Percentiles rank a stretch among this genome's conserved stretches.
Conservation (phyloP, 768 basidiomycete genomes). For the Lactarius evosmus region DNA sequence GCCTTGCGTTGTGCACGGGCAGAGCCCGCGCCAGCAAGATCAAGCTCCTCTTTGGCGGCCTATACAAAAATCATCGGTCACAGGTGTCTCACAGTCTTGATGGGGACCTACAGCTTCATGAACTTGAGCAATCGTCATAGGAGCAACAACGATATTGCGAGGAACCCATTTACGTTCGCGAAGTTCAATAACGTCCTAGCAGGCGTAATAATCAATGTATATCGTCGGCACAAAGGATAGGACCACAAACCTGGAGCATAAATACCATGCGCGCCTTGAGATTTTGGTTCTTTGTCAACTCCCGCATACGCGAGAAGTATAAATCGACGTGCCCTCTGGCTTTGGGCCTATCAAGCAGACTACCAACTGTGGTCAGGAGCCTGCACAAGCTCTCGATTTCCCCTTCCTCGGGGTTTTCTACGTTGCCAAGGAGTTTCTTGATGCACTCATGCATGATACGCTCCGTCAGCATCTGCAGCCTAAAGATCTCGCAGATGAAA, state of each 20-base stretch:
- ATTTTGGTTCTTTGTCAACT: constrained; percentile 66
- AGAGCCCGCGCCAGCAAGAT: constrained; percentile 38
- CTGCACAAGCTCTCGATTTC: constrained; percentile 96
- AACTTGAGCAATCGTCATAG: constrained; percentile 83
- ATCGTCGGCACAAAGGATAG: constrained; percentile 6
- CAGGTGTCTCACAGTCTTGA: neutral
- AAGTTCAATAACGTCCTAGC: constrained; percentile 86
- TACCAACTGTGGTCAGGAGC: constrained; percentile 87
- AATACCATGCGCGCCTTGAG: constrained; percentile 87
- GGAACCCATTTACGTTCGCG: constrained; percentile 79
- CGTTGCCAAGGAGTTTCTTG: constrained; percentile 90
- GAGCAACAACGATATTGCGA: constrained; percentile 69
- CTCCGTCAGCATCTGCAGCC: constrained; percentile 96
- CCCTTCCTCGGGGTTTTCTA: constrained; percentile 94
- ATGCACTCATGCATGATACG: constrained; percentile 99
- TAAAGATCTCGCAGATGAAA: constrained; percentile 98
- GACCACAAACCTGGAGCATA: constrained; percentile 80
- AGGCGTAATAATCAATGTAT: constrained; percentile 13
- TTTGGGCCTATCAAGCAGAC: constrained; percentile 74
- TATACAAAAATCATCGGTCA: constrained; percentile 32
- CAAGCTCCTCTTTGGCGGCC: constrained; percentile 88
- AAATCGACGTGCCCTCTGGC: constrained; percentile 85
- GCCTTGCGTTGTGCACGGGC: constrained; percentile 65
- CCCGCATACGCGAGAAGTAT: constrained; percentile 89
- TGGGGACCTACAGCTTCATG: constrained; percentile 68